Evolutionary conservation across 768 basidiomycete genomes (phyloP), one percentile per base, ranked within the genome.

Genomic region (Termitomyces sp.): DNA sequence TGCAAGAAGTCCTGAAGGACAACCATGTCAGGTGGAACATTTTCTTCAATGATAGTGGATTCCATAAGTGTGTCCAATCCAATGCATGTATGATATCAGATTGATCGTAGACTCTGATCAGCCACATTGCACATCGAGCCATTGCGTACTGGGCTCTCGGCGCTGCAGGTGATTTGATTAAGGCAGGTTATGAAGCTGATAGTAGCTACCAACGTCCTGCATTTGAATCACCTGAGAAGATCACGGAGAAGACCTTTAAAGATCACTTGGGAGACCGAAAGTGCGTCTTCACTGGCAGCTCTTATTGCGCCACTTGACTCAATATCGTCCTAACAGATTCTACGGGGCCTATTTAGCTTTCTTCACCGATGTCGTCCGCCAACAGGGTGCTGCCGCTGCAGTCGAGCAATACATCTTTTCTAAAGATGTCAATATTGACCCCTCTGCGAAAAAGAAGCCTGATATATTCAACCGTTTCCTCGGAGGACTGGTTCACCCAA

Each of bases 401-500:
- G 64, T 89, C n/a, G 84, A 87, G 55, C 77, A 81, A 42, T 88
- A 81, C 62, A 57, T 90, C 12, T 84, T 89, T 67, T 80, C 85
- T 18, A 63, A 69, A 15, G 71, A 79, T 28, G 79, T 73, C 55
- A 87, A 86, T 52, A 75, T 77, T 48, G 71, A 70, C 24, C 63
- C 71, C 65, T 69, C 67, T 9, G 67, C 69, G 0, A 65, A 69
- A 24, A 75, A 79, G 28, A 56, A 65, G 20, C 81, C 83, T 8
- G 65, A 68, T 40, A 72, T 76, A 67, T 68, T 90, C n/a, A 78
- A 77, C 42, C 81, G 87, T 18, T 79, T 87, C 66, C 46, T 87
- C 3, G 77, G 78, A 0, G 87, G 85, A 2, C 66, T 88, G 2
- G 16, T 90, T 4, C 90, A 91, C 67, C 87, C 90, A 0, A 62